Conservation (phyloP, 768 basidiomycete species). For the Boletales sp. region DNA sequence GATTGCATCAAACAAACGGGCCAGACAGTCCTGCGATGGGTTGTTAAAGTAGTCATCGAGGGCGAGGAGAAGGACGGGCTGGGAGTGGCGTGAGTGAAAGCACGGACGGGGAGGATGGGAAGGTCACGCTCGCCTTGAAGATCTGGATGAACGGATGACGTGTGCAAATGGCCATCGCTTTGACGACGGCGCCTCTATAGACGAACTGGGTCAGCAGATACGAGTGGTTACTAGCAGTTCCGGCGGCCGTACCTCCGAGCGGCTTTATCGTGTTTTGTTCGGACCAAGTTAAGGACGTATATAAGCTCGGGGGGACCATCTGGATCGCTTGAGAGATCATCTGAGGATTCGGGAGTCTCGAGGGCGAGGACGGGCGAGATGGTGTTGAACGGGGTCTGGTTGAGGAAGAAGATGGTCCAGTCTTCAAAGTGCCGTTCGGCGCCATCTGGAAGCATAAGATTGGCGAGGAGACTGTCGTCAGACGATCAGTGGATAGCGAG, state of each 20-base stretch:
- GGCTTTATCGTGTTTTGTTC: constrained; percentile 87
- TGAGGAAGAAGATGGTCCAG: constrained; percentile 98
- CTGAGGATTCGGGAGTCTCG: constrained; percentile 44
- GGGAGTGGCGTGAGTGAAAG: constrained; percentile 7
- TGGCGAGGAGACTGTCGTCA: constrained; percentile 76
- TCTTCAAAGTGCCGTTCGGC: constrained; percentile 93
- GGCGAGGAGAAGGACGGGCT: constrained; percentile 92
- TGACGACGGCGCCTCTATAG: constrained; percentile 84
- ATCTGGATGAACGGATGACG: constrained; percentile 93
- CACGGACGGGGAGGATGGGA: neutral
- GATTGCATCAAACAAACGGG: constrained; percentile 87
- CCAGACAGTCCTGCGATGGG: constrained; percentile 87
- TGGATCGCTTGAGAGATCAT: constrained; percentile 23
- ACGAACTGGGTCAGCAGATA: constrained; percentile 10
- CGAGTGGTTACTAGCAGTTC: constrained; percentile 1
- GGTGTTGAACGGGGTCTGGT: constrained; percentile 87
- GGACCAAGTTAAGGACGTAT: constrained; percentile 86
- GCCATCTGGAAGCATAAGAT: constrained; percentile 98
- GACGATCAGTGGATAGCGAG: constrained; percentile 1
- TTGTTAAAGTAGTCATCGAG: constrained; percentile 91
- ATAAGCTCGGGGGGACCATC: constrained; percentile 51
- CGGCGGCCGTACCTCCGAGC: constrained; percentile 57
- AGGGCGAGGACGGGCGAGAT: constrained; percentile 79
- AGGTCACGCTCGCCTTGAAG: constrained; percentile 65
- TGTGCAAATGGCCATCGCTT: constrained; percentile 92